Percentiles rank a stretch among this genome's conserved stretches.
Evolutionary conservation across 441 rosid species (phyloP).

Genomic region (Syzygium malaccense): DNA sequence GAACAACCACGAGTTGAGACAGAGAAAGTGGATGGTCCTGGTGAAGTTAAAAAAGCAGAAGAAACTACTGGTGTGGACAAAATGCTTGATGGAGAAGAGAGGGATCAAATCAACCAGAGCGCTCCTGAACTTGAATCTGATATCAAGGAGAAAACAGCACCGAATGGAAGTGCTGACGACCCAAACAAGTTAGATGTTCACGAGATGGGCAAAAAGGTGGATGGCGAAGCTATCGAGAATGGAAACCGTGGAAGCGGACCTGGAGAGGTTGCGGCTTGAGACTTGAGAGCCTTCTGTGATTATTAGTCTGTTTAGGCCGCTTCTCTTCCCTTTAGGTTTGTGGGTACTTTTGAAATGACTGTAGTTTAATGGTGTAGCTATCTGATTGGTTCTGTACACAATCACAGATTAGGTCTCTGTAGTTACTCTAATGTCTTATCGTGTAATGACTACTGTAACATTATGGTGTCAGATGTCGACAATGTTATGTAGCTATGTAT

Average conservation of each 20-base stretch:
- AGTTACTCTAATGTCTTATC: conserved; percentile 5
- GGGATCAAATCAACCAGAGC: conserved; percentile 8
- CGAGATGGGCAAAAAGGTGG: conserved; percentile 16
- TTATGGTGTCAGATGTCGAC: conserved; percentile 5
- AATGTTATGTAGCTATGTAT: conserved; percentile 4
- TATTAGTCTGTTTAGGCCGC: conserved; percentile 5
- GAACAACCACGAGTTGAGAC: conserved; percentile 14
- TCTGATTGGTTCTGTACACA: conserved; percentile 25
- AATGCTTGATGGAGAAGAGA: conserved; percentile 9
- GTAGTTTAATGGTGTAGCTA: conserved; percentile 20
- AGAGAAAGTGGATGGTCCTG: conserved; percentile 9
- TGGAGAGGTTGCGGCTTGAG: conserved; percentile 23
- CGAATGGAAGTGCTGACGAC: conserved; percentile 10
- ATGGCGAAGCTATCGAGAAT: conserved; percentile 28
- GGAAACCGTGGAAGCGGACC: conserved; percentile 19
- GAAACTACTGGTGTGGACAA: conserved; percentile 2
- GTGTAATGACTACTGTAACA: conserved; percentile 7
- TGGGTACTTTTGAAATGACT: conserved; percentile 1
- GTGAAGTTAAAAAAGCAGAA: conserved; percentile 7
- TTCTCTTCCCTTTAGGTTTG: conserved; percentile 12
- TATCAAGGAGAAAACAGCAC: conserved; percentile 17
- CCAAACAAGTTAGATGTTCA: conserved; percentile 5
- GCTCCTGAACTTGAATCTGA: conserved; percentile 16
- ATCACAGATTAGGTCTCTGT: conserved; percentile 22
- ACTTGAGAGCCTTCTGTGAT: conserved; percentile 8